These are phyloP conservation scores for Agaricus subrufescens DNA, from an alignment of 768 basidiomycete species.

Conservation along the genomic window DNA sequence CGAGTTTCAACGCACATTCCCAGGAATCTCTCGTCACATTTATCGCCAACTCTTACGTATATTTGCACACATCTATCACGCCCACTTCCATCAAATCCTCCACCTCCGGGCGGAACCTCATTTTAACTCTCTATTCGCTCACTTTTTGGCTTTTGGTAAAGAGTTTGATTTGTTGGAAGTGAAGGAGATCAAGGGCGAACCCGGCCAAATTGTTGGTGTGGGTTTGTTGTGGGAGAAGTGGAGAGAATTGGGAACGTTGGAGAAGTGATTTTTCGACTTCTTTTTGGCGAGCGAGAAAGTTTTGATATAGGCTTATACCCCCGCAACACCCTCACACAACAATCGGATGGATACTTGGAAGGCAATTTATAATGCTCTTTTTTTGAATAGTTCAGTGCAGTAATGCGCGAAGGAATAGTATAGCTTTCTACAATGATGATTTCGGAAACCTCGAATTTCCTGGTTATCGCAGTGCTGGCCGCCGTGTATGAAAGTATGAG, in stretches of 20 bases:
- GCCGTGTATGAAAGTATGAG: too few relatives aligned
- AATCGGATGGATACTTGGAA: not conserved
- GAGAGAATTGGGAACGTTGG: conserved; percentile 77
- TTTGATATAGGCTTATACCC: not conserved
- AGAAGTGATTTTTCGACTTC: conserved; percentile 10
- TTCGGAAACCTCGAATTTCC: too few relatives aligned
- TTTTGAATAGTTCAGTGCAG: too few relatives aligned
- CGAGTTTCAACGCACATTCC: conserved; percentile 84
- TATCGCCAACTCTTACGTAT: conserved; percentile 96
- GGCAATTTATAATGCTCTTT: too few relatives aligned
- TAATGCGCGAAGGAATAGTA: too few relatives aligned
- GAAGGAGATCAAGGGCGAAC: conserved; percentile 77
- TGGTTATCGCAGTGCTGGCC: too few relatives aligned
- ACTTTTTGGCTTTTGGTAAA: conserved; percentile 92
- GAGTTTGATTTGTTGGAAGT: conserved; percentile 90
- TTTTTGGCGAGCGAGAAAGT: not conserved
- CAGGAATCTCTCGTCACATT: conserved; percentile 86
- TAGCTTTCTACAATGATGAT: too few relatives aligned
- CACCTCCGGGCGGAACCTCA: conserved; percentile 93
- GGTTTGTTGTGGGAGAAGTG: conserved; percentile 85
- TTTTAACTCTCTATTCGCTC: conserved; percentile 96
- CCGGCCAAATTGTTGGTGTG: conserved; percentile 59
- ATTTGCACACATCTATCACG: conserved; percentile 96
- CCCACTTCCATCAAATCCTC: conserved; percentile 86
- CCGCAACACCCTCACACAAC: too few relatives aligned